Conservation (phyloP, 2,329 filamentous ascomycete species). For the Penicillium concentricum region DNA sequence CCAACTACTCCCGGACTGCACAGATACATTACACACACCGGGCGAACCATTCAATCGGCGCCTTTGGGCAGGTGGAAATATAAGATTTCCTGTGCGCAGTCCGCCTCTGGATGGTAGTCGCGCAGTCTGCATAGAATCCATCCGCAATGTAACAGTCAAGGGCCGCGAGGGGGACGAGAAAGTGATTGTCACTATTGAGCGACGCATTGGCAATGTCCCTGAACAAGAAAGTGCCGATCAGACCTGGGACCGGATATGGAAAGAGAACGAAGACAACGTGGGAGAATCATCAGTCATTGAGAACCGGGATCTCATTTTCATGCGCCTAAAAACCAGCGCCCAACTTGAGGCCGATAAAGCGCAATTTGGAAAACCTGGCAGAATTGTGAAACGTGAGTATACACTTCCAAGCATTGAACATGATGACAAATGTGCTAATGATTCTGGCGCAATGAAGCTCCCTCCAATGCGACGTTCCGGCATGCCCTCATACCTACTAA, state of each 20-base stretch:
- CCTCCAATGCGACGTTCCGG: conserved; percentile 53
- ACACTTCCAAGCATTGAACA: conserved; percentile 10
- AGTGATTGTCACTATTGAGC: conserved; percentile 61
- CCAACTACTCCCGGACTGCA: conserved; percentile 74
- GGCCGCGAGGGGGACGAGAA: conserved; percentile 55
- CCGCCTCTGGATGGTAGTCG: conserved; percentile 36
- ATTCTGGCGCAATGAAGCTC: conserved; percentile 39
- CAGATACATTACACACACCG: conserved; percentile 75
- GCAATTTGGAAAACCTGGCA: conserved; percentile 23
- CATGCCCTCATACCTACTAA: conserved; percentile 65
- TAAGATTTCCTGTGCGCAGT: conserved; percentile 52
- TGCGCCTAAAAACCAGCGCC: conserved; percentile 52
- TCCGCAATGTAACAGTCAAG: conserved; percentile 50
- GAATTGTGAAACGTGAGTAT: conserved; percentile 38
- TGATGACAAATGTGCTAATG: conserved; percentile 13
- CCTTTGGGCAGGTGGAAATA: conserved; percentile 83
- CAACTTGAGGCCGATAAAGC: conserved; percentile 28
- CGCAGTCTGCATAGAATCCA: conserved; percentile 48
- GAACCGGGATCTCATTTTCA: conserved; percentile 62
- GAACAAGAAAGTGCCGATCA: conserved; percentile 36
- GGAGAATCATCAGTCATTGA: conserved; percentile 54
- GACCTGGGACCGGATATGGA: conserved; percentile 46
- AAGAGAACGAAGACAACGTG: conserved; percentile 42
- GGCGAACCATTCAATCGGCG: conserved; percentile 69
- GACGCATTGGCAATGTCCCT: conserved; percentile 47